Base-by-base conservation (phyloP, 139 green algal species). In the Coelastrella sp. region DNA sequence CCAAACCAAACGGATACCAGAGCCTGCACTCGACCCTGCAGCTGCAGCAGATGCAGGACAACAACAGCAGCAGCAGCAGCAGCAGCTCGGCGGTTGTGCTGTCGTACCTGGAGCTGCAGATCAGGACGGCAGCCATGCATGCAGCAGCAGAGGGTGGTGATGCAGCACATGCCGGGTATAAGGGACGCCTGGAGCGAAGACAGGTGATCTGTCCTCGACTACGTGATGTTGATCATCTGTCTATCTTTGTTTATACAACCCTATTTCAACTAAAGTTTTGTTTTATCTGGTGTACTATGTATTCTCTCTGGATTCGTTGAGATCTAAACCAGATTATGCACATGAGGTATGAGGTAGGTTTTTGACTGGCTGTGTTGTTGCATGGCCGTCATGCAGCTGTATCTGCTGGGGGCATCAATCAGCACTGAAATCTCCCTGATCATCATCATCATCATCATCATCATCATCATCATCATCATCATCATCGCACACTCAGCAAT, bases 1-100 rank as follows among this genome's bases (percentile, higher is more conserved):
- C 97, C 8, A 99, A 99, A 87, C 8, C 78, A 17, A 99, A 99
- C 89, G 96, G 96, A 66, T 99, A 99, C 93, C 95, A 97, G 79
- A 96, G 91, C 74, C 91, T 99, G 25, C 97, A 99, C 93, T 88
- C 93, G 57, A 98, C 96, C 0, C 25, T 99, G 17, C 66, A 86
- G 27, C 91, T 96, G 61, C 76, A 68, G 86, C 81, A 49, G 24
- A 75, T 79, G 78, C 87, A 91, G 78, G 87, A 79, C 87, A 87
- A 66, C 65, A 70, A 7, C 85, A 90, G 82, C 49, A 57, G 17
- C 25, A 74, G 27, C 81, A 76, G 22, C 79, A 88, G 57, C 24
- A 49, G 72, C 68, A 78, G 66, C 57, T 35, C 11, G 25, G 57
- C 58, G 8, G 75, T 76, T 14, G 66, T 68, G 73, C 61, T 84